A percentile compares a stretch with the other conserved stretches of the same genome.
phyloP scores from a whole-genome alignment of 2,329 filamentous ascomycete genomes.

The Aspergillus sp. region DNA sequence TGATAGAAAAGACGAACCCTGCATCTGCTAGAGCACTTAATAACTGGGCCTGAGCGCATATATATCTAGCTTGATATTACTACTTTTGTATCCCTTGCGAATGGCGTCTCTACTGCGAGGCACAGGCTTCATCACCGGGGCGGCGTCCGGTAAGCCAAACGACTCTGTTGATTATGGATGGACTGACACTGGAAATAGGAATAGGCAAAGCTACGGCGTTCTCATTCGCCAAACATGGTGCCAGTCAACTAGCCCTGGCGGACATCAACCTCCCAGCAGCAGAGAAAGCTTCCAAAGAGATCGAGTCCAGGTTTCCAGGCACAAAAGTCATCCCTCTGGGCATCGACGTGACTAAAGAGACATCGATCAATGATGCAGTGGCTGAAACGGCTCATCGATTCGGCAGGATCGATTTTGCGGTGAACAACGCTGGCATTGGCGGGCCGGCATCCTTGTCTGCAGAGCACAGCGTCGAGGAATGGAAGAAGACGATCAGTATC shows the following conservation, averaged over 20 bases:
- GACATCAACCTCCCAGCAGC: not conserved
- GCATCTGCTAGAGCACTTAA: too few relatives aligned
- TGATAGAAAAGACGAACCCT: too few relatives aligned
- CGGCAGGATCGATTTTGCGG: conserved; percentile 5
- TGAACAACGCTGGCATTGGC: conserved; percentile 7
- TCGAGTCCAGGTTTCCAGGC: not conserved
- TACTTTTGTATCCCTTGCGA: too few relatives aligned
- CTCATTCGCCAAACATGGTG: conserved; percentile 2
- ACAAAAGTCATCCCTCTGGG: not conserved
- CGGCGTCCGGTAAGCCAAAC: not conserved
- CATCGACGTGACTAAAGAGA: conserved; percentile 5
- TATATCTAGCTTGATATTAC: too few relatives aligned
- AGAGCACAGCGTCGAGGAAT: not conserved
- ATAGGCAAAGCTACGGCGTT: conserved; percentile 7
- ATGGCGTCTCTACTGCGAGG: not conserved
- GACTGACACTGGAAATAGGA: not conserved
- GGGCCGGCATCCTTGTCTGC: not conserved
- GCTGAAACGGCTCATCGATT: not conserved
- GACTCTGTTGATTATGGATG: too few relatives aligned
- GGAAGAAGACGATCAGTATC: not conserved
- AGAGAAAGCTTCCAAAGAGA: not conserved
- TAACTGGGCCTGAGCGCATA: too few relatives aligned
- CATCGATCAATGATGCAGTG: not conserved
- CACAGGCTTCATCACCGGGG: conserved; percentile 3
- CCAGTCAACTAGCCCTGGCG: not conserved